phyloP scores from a whole-genome alignment of 768 basidiomycete species.

The Crucibulum laeve region DNA sequence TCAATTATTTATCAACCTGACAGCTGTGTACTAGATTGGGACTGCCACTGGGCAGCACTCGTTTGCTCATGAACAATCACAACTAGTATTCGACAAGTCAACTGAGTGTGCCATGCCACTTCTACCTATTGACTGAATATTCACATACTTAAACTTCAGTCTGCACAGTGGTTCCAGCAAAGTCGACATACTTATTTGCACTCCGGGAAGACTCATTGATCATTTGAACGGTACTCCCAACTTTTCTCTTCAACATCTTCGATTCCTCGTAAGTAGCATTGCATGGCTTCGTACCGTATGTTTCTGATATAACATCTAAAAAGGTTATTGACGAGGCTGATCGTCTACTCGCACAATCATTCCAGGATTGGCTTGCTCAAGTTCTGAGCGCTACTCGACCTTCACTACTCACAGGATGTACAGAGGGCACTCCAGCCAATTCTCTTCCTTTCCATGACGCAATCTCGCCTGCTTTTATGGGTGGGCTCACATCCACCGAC shows the following conservation, averaged over 20 bases:
- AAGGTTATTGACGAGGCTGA: constrained; percentile 98
- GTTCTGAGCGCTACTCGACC: constrained; percentile 71
- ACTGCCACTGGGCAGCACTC: constrained; percentile 92
- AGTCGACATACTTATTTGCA: too few species aligned
- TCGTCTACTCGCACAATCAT: constrained; percentile 89
- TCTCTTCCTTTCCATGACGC: constrained; percentile 39
- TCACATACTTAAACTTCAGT: too few species aligned
- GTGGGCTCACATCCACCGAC: constrained; percentile 32
- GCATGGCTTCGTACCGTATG: neutral
- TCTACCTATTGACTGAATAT: too few species aligned
- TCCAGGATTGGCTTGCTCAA: constrained; percentile 90
- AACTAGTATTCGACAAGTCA: constrained; percentile 62
- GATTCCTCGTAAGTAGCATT: constrained; percentile 76
- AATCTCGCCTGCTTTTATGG: constrained; percentile 57
- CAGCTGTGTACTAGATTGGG: constrained; percentile 43
- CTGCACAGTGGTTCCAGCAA: too few species aligned
- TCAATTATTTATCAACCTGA: neutral
- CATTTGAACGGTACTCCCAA: constrained; percentile 62
- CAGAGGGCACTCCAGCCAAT: neutral
- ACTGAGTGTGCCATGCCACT: too few species aligned
- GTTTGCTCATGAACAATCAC: constrained; percentile 86
- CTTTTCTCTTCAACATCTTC: constrained; percentile 89
- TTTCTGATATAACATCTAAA: neutral
- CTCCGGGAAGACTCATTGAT: too few species aligned
- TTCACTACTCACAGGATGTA: constrained; percentile 8